A percentile compares a stretch with the other conserved stretches of the same genome.
phyloP scores from a whole-genome alignment of 2,329 filamentous ascomycete species.

The Neonectria sp. region DNA sequence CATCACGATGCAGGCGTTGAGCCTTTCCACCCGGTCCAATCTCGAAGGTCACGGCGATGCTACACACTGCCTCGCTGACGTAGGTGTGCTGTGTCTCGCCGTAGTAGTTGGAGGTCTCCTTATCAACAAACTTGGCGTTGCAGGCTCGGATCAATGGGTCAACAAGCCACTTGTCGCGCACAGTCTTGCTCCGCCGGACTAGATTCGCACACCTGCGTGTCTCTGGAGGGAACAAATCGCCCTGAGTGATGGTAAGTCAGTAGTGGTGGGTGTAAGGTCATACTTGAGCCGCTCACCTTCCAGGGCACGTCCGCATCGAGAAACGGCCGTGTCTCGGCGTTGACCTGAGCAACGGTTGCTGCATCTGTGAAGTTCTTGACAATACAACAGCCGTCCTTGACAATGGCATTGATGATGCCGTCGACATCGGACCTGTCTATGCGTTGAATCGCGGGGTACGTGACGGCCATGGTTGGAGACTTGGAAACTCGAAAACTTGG shows the following conservation, averaged over 20 bases:
- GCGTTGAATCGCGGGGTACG: slow-evolving; percentile 21
- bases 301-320: slow-evolving; percentile 26
- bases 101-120: slow-evolving; percentile 24
- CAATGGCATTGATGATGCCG: slow-evolving; percentile 21
- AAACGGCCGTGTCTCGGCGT: slow-evolving; percentile 25
- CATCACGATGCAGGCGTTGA: slow-evolving; percentile 24
- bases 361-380: slow-evolving; percentile 25
- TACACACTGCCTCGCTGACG: slow-evolving; percentile 23
- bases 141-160: slow-evolving; percentile 21
- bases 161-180: slow-evolving; percentile 22
- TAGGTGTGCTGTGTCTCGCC: slow-evolving; percentile 24
- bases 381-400: slow-evolving; percentile 22
- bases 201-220: slow-evolving; percentile 24
- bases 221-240: slow-evolving; percentile 24
- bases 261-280: background rate
- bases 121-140: slow-evolving; percentile 24
- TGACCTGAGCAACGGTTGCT: slow-evolving; percentile 17
- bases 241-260: background rate
- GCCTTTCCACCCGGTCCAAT: slow-evolving; percentile 23
- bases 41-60: slow-evolving; percentile 24
- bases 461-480: slow-evolving; percentile 13
- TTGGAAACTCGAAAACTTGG: background rate
- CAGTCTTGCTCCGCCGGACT: slow-evolving; percentile 19
- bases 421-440: slow-evolving; percentile 22
- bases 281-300: slow-evolving; percentile 7